A percentile compares a stretch with the other conserved stretches of the same genome.
These are phyloP conservation scores for Senecio squalidus DNA, from an alignment of 140 eudicot genomes.

Conservation along the genomic window DNA sequence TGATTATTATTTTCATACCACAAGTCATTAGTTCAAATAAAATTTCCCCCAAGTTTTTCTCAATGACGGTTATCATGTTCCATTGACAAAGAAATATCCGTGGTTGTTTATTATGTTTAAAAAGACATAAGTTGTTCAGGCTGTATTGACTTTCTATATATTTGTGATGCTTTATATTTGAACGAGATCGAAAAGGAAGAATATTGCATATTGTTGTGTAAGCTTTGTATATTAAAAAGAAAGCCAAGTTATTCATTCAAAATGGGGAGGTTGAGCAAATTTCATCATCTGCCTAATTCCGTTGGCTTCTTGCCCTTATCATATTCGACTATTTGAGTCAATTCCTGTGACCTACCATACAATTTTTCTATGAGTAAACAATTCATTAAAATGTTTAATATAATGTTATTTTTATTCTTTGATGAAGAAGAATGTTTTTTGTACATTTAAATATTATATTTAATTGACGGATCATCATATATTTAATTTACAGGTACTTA, in stretches of 20 bases:
- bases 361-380: neutral
- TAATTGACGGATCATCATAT: neutral
- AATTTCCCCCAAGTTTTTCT: neutral
- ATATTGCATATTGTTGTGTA: neutral
- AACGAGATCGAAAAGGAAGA: neutral
- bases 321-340: neutral
- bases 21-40: too few relatives aligned
- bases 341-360: neutral
- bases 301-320: neutral
- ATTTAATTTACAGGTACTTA: slow-evolving; percentile 47
- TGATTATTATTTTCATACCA: too few relatives aligned
- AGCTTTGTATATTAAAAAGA: neutral
- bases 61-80: neutral
- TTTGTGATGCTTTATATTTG: neutral
- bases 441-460: neutral
- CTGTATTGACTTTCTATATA: neutral
- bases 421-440: neutral
- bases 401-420: neutral
- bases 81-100: neutral
- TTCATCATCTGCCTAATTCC: neutral
- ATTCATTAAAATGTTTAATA: neutral
- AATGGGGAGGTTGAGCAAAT: too few relatives aligned
- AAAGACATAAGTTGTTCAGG: neutral
- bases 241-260: neutral
- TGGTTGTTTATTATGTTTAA: neutral